Evolutionary conservation across 306 rosid species (phyloP).

Genomic region (Quercus mongolica): DNA sequence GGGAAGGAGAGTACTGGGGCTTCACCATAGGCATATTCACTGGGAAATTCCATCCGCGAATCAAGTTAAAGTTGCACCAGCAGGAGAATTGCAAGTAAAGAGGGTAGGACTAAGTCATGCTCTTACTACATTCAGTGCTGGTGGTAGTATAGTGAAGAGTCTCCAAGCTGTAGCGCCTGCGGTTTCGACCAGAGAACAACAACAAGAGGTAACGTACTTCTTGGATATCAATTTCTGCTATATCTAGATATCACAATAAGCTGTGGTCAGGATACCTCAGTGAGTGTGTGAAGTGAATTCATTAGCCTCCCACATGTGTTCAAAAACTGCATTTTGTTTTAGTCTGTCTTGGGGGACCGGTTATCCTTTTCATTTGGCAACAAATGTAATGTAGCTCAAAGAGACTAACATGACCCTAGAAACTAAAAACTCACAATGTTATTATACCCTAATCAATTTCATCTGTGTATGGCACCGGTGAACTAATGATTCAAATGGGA

Average conservation of each 20-base stretch:
- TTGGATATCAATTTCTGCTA: background rate
- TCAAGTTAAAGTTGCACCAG: background rate
- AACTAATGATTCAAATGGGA: too few relatives aligned
- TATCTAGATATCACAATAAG: background rate
- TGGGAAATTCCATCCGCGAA: constrained; percentile 1
- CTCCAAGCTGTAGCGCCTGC: constrained; percentile 22
- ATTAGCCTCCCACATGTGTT: background rate
- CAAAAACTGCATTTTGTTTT: background rate
- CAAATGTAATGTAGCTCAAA: background rate
- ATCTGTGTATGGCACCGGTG: too few relatives aligned
- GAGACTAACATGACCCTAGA: background rate
- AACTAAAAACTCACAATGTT: too few relatives aligned
- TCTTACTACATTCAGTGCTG: background rate
- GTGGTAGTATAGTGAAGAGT: background rate
- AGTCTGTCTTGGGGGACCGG: background rate
- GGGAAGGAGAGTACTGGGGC: constrained; percentile 14
- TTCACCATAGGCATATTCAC: constrained; percentile 9
- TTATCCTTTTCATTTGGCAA: background rate
- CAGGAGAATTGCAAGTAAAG: constrained; percentile 1
- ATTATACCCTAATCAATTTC: background rate
- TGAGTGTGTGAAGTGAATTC: background rate
- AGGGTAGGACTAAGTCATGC: constrained; percentile 1
- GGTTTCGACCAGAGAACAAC: constrained; percentile 18
- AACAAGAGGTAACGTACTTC: constrained; percentile 17
- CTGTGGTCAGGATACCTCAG: background rate